Evolutionary conservation across 495 filamentous ascomycete species (phyloP).

Genomic region (Bathelium albidoporum): DNA sequence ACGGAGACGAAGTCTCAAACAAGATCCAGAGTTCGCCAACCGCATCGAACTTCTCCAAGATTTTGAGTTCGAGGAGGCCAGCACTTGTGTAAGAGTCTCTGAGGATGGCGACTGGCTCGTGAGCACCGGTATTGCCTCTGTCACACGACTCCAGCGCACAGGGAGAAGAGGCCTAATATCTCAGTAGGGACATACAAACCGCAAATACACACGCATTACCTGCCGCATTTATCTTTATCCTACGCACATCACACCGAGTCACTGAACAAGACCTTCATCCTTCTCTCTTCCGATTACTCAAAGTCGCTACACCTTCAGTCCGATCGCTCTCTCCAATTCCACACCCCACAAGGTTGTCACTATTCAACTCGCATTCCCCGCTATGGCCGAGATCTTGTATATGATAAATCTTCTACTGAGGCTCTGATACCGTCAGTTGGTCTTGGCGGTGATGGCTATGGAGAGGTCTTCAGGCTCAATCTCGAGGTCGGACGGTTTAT

Average conservation of each 20-base stretch:
- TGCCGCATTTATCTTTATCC: constrained; percentile 84
- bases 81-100: constrained; percentile 76
- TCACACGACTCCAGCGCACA: neutral
- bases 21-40: constrained; percentile 84
- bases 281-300: constrained; percentile 88
- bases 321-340: constrained; percentile 86
- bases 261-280: constrained; percentile 84
- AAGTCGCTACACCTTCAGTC: constrained; percentile 91
- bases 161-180: constrained; percentile 11
- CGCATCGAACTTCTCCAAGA: constrained; percentile 93
- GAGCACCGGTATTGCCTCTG: constrained; percentile 60
- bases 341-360: constrained; percentile 81
- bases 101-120: constrained; percentile 98
- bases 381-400: constrained; percentile 83
- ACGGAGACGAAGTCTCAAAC: constrained; percentile 84
- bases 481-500: constrained; percentile 85
- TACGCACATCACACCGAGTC: constrained; percentile 86
- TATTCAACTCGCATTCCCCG: constrained; percentile 78
- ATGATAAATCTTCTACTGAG: constrained; percentile 76
- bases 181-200: constrained; percentile 73
- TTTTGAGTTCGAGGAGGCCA: constrained; percentile 98
- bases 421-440: constrained; percentile 82
- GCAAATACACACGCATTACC: constrained; percentile 90
- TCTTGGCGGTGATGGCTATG: constrained; percentile 68
- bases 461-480: constrained; percentile 88